Conservation (phyloP, 208 protist species). For the Trypanosoma grayi region DNA sequence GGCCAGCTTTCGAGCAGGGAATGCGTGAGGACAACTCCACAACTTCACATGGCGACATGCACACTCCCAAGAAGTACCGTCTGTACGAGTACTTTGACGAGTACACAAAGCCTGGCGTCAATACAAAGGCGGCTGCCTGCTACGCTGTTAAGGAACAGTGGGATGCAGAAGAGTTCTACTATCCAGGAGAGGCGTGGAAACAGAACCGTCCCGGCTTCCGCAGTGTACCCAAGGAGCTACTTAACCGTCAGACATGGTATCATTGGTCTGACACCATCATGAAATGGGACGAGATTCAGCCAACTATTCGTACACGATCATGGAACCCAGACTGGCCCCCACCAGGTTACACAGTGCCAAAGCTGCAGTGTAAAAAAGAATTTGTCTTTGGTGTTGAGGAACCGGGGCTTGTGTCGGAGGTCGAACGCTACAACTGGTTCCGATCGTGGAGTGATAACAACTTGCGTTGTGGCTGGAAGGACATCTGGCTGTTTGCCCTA, state of each 20-base stretch:
- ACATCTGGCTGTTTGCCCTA: constrained; percentile 71
- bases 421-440: constrained; percentile 89
- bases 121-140: constrained; percentile 70
- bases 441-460: constrained; percentile 82
- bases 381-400: constrained; percentile 85
- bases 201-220: constrained; percentile 83
- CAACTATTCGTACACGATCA: constrained; percentile 77
- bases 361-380: constrained; percentile 83
- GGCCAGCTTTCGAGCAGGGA: constrained; percentile 72
- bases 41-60: constrained; percentile 54
- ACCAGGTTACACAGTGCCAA: constrained; percentile 81
- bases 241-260: constrained; percentile 89
- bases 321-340: constrained; percentile 89
- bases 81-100: constrained; percentile 90
- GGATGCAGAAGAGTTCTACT: constrained; percentile 88
- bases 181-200: constrained; percentile 85
- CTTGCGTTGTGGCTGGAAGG: constrained; percentile 76
- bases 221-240: constrained; percentile 82
- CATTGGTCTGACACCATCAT: constrained; percentile 84
- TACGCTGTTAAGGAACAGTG: constrained; percentile 87
- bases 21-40: constrained; percentile 79
- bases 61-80: constrained; percentile 80
- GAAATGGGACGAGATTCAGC: constrained; percentile 87
- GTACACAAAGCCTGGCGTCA: constrained; percentile 81
- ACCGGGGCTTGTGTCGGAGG: constrained; percentile 71